These are phyloP conservation scores for Hypoxylon lienhwacheense DNA, from an alignment of 495 filamentous ascomycete species.

Conservation along the genomic window DNA sequence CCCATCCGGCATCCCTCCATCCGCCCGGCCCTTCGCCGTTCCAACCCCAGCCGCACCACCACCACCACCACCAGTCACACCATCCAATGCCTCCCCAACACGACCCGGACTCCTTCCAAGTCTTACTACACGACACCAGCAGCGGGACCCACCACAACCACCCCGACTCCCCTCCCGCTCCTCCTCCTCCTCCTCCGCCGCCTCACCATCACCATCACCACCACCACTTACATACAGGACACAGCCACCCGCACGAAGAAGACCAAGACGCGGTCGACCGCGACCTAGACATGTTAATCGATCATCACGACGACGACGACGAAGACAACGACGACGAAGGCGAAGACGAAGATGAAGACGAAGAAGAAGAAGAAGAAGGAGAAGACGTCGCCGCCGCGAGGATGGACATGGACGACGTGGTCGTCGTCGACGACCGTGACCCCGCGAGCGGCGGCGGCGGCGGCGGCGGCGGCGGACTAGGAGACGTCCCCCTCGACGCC, in stretches of 20 bases:
- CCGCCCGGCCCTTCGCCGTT: neutral
- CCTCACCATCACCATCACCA: constrained; percentile 24
- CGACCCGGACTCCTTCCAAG: constrained; percentile 47
- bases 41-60: constrained; percentile 30
- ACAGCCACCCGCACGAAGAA: constrained; percentile 20
- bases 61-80: constrained; percentile 33
- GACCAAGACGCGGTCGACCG: constrained; percentile 49
- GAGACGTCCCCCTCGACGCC: neutral
- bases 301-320: constrained; percentile 39
- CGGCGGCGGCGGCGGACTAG: neutral
- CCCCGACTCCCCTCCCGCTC: too few relatives aligned
- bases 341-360: constrained; percentile 4
- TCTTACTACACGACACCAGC: constrained; percentile 44
- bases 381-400: neutral
- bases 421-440: neutral
- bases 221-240: constrained; percentile 7
- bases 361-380: neutral
- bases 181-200: too few relatives aligned
- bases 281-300: constrained; percentile 58
- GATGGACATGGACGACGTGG: neutral
- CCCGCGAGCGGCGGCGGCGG: neutral
- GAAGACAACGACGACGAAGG: neutral
- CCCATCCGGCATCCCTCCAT: constrained; percentile 12
- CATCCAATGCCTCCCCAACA: constrained; percentile 14
- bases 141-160: constrained; percentile 13